Evolutionary conservation across 2,329 filamentous ascomycete genomes (phyloP), one percentile per base, ranked within the genome.

Genomic region (Zarea fungicola): DNA sequence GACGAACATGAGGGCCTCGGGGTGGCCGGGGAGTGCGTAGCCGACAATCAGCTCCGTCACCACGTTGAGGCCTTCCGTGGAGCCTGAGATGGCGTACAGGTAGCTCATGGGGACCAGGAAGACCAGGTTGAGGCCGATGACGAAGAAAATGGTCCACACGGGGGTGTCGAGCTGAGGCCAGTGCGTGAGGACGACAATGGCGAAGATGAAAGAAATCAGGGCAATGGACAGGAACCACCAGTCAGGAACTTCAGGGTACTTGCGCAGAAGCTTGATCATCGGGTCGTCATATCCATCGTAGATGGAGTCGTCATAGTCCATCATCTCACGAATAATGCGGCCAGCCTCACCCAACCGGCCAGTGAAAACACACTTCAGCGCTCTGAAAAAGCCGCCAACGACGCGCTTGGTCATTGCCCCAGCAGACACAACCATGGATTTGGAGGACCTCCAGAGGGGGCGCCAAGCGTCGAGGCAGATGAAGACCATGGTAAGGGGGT

Each of bases 1-100:
- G 25, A 89, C 85, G 59, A 91, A 91, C 52, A 65, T 58, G 21
- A 65, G 56, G 4, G 59, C 56, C 22, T 60, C 62, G 13, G 62
- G 64, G 50, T 66, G 68, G 19, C 64, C 63, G 7, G 62, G 62
- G 21, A 66, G 62, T 10, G 57, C 58, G 16, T 58, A 59, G 11
- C 59, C 58, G 11, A 60, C 56, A 29, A 63, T 57, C 16, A 63
- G 51, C 55, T 76, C 72, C 3, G 72, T 74, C 41, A 77, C 65
- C 29, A 78, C 73, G 51, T 78, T 77, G 8, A 78, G 57, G 0
- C 66, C 65, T 9, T 71, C 58, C 16, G 69, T 71, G 4, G 68
- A 70, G 21, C 69, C 69, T 0, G 70, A 70, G 8, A 69, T 70
- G 3, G 69, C 67, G 3, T 64, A 69, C 4, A 72, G 58, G 49